These are phyloP conservation scores for Saccharomyces hybrid DNA, from an alignment of 1,139 yeast genomes.

Conservation along the genomic window DNA sequence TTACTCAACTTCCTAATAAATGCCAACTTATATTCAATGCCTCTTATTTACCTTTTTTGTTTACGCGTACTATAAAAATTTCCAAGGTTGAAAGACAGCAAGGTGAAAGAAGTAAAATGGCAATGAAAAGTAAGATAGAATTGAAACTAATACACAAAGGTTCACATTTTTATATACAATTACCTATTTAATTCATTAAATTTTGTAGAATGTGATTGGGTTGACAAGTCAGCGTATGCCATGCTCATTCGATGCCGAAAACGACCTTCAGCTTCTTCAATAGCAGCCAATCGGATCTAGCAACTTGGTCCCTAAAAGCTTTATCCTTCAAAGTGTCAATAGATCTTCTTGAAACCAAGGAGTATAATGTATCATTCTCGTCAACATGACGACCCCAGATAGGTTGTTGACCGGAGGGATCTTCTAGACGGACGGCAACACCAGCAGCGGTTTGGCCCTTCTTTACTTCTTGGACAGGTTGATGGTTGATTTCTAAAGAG, in stretches of 20 bases:
- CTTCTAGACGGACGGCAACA: constrained; percentile 95
- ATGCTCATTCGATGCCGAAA: constrained; percentile 42
- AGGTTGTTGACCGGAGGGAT: constrained; percentile 88
- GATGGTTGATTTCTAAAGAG: constrained; percentile 92
- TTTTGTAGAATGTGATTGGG: not conserved
- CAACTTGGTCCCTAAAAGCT: constrained; percentile 89
- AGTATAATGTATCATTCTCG: constrained; percentile 82
- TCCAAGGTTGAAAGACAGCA: not conserved
- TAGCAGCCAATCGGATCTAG: constrained; percentile 92
- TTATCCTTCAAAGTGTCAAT: constrained; percentile 97
- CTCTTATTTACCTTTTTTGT: not conserved
- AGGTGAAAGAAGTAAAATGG: not conserved
- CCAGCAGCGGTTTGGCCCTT: constrained; percentile 97
- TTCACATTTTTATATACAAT: not conserved
- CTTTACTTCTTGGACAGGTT: constrained; percentile 67
- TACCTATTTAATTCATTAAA: not conserved
- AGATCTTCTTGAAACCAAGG: constrained; percentile 78
- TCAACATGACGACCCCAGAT: constrained; percentile 99
- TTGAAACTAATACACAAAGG: not conserved
- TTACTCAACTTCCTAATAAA: too few species aligned
- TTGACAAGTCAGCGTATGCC: not conserved
- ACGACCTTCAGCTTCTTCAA: constrained; percentile 82
- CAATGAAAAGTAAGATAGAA: not conserved
- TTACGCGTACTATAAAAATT: not conserved
- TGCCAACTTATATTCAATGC: not conserved